Evolutionary conservation across 805 yeast species (phyloP).

Genomic region (Pichia cephalocereana): DNA sequence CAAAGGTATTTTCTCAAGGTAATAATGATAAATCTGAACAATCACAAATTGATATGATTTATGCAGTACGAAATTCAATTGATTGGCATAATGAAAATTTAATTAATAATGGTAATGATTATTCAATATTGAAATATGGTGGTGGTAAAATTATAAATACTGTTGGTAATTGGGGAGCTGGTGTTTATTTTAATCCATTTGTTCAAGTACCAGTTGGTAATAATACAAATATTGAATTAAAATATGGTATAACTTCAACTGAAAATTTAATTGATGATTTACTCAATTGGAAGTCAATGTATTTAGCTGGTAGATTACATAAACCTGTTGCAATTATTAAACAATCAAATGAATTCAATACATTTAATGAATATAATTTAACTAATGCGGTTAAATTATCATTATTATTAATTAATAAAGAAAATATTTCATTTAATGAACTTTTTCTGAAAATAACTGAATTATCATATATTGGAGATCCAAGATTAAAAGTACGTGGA

Average conservation of each 20-base stretch:
- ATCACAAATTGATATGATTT: slow-evolving; percentile 80
- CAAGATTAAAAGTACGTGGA: slow-evolving; percentile 76
- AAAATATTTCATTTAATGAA: slow-evolving; percentile 29
- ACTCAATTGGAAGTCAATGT: slow-evolving; percentile 76
- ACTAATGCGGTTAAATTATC: slow-evolving; percentile 69
- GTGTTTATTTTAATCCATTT: slow-evolving; percentile 90
- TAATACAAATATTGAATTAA: slow-evolving; percentile 32
- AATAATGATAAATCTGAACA: slow-evolving; percentile 19
- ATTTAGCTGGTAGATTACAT: slow-evolving; percentile 87
- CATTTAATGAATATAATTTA: slow-evolving; percentile 65
- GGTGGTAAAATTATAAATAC: slow-evolving; percentile 51
- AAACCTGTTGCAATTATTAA: slow-evolving; percentile 79
- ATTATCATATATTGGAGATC: slow-evolving; percentile 84
- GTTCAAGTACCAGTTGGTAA: slow-evolving; percentile 30
- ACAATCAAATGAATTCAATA: slow-evolving; percentile 47
- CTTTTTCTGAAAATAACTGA: slow-evolving; percentile 71
- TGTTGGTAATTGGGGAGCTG: slow-evolving; percentile 71
- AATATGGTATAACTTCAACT: slow-evolving; percentile 79
- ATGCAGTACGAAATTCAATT: slow-evolving; percentile 65
- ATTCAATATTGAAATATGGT: slow-evolving; percentile 54
- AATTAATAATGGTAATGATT: slow-evolving; percentile 61
- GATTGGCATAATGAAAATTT: slow-evolving; percentile 75
- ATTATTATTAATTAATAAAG: slow-evolving; percentile 39
- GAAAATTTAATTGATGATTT: slow-evolving; percentile 57
- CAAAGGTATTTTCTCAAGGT: slow-evolving; percentile 83